Evolutionary conservation across 2,329 filamentous ascomycete species (phyloP).

Genomic region (Fusarium miscanthi): DNA sequence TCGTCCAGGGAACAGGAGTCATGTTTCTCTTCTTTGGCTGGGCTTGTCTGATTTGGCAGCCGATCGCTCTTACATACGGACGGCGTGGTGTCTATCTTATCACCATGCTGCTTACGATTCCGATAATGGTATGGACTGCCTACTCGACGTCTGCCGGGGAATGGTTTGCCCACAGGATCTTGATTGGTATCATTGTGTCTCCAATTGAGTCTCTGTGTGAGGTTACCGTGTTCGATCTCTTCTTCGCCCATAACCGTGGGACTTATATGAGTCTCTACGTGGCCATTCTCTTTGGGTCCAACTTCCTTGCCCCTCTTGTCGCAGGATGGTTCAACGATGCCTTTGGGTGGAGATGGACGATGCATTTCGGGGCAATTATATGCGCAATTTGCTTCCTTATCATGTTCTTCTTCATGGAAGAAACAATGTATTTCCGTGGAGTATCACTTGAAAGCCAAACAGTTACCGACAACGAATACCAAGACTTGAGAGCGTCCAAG

Average conservation of each 20-base stretch:
- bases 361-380: slow-evolving; percentile 1
- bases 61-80: neutral
- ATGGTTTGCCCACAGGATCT: neutral
- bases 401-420: slow-evolving; percentile 5
- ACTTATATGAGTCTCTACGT: slow-evolving; percentile 10
- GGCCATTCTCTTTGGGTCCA: neutral
- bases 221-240: neutral
- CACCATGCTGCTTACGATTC: neutral
- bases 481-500: neutral
- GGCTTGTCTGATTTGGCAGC: neutral
- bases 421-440: slow-evolving; percentile 2
- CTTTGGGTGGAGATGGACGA: neutral
- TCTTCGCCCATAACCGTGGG: slow-evolving; percentile 1
- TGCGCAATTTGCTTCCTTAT: neutral
- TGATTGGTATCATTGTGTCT: neutral
- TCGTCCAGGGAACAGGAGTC: neutral
- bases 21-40: slow-evolving; percentile 5
- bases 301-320: neutral
- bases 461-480: neutral
- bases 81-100: neutral
- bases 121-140: slow-evolving; percentile 1
- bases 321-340: slow-evolving; percentile 1
- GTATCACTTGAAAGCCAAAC: neutral
- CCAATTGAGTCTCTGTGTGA: neutral
- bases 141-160: neutral